These are phyloP conservation scores for Collybiopsis luxurians DNA, from an alignment of 768 basidiomycete genomes.

Conservation along the genomic window DNA sequence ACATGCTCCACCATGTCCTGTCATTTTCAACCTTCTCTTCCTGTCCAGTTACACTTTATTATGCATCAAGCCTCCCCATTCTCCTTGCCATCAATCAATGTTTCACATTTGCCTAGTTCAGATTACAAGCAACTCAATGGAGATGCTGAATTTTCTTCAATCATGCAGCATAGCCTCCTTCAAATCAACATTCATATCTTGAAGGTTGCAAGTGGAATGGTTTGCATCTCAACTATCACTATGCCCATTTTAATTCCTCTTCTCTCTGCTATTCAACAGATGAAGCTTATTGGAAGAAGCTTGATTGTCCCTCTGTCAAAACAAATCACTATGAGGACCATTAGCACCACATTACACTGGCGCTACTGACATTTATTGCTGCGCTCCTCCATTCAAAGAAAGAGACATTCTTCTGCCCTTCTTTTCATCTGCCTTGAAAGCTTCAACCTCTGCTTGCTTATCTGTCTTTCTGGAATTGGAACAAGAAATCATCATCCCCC, in stretches of 20 bases:
- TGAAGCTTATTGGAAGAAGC: conserved; percentile 82
- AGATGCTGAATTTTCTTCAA: conserved; percentile 67
- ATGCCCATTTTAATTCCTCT: conserved; percentile 75
- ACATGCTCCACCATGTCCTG: conserved; percentile 90
- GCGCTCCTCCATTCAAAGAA: conserved; percentile 84
- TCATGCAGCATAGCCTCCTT: conserved; percentile 79
- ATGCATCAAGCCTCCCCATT: conserved; percentile 62
- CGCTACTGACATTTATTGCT: conserved; percentile 59
- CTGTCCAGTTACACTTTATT: conserved; percentile 77
- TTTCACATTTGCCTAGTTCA: conserved; percentile 38
- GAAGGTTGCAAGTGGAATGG: conserved; percentile 63
- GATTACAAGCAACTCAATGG: conserved; percentile 48
- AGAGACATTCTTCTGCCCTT: conserved; percentile 79
- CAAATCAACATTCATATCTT: conserved; percentile 69
- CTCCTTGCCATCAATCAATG: conserved; percentile 46
- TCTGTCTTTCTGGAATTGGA: conserved; percentile 84
- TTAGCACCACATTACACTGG: conserved; percentile 68
- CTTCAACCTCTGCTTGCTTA: conserved; percentile 54
- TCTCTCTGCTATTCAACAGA: conserved; percentile 67
- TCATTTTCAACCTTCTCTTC: conserved; percentile 76
- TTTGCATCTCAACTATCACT: conserved; percentile 58
- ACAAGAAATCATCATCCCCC: conserved; percentile 69
- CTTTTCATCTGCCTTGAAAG: conserved; percentile 49
- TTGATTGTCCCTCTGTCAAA: conserved; percentile 72
- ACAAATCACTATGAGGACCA: conserved; percentile 77